Evolutionary conservation across 768 basidiomycete species (phyloP).

Genomic region (Cubamyces sp.): DNA sequence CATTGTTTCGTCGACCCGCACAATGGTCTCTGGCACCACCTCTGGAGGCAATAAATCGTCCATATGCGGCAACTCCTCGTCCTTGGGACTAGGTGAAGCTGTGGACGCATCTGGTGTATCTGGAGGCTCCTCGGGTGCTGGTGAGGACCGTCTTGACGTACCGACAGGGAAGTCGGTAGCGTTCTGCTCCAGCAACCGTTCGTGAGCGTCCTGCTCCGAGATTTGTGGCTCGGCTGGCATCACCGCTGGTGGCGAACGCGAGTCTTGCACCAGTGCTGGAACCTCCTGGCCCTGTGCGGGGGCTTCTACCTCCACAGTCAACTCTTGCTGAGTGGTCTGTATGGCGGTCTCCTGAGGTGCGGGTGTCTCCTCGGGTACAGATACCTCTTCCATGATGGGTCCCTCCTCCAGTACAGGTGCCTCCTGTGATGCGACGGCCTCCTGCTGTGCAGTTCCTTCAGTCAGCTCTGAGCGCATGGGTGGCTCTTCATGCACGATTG

Average conservation of each 20-base stretch:
- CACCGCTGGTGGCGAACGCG: not conserved
- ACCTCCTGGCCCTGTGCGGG: too few relatives aligned
- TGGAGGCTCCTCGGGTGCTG: conserved; percentile 25
- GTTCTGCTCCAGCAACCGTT: conserved; percentile 63
- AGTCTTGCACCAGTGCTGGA: not conserved
- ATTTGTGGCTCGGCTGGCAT: conserved; percentile 6
- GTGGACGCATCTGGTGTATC: conserved; percentile 1
- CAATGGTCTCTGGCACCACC: not conserved
- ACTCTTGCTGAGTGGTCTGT: not conserved
- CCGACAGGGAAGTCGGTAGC: conserved; percentile 38
- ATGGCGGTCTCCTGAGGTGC: too few relatives aligned
- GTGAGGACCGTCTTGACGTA: conserved; percentile 35
- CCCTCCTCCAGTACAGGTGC: too few relatives aligned
- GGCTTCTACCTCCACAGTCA: not conserved
- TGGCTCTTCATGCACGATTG: too few relatives aligned
- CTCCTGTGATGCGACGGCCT: too few relatives aligned
- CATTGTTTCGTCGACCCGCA: conserved; percentile 2
- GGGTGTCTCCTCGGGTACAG: too few relatives aligned
- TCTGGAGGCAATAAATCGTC: not conserved
- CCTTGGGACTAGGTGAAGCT: conserved; percentile 1
- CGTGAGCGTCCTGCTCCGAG: conserved; percentile 55
- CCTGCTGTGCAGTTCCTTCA: too few relatives aligned
- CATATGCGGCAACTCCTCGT: not conserved
- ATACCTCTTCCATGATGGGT: too few relatives aligned
- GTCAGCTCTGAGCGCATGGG: too few relatives aligned